A percentile compares a stretch with the other conserved stretches of the same genome.
Evolutionary conservation across 2,329 filamentous ascomycete genomes (phyloP).

Genomic region (Ophiostoma perfectum): DNA sequence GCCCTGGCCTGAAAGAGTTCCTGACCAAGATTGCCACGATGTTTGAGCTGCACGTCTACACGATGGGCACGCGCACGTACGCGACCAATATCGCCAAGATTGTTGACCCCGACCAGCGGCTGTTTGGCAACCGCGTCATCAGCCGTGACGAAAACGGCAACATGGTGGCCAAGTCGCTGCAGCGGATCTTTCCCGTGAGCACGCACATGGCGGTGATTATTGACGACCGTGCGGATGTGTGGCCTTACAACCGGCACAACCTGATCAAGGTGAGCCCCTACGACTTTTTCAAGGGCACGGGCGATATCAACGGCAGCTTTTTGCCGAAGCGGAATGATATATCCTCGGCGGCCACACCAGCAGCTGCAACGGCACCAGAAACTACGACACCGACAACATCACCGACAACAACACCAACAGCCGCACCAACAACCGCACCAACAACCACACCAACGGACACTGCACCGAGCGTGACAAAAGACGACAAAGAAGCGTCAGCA

Average conservation of each 20-base stretch:
- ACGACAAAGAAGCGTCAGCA: constrained; percentile 14
- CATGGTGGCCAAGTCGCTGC: constrained; percentile 81
- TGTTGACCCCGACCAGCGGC: constrained; percentile 79
- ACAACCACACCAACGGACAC: background rate
- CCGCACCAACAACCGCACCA: background rate
- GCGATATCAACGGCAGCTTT: constrained; percentile 98
- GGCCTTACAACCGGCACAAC: constrained; percentile 83
- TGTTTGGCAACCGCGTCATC: constrained; percentile 91
- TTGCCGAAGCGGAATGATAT: constrained; percentile 69
- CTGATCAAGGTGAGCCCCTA: constrained; percentile 92
- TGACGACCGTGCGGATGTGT: constrained; percentile 93
- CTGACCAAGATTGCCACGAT: constrained; percentile 69
- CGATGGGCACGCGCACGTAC: constrained; percentile 97
- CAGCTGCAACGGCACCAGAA: constrained; percentile 6
- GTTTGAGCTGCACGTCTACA: constrained; percentile 97
- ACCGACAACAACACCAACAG: background rate
- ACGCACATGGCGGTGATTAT: constrained; percentile 99
- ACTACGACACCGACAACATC: background rate
- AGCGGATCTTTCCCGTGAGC: constrained; percentile 88
- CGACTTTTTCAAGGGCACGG: constrained; percentile 96
- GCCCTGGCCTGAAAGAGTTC: constrained; percentile 78
- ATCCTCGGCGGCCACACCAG: constrained; percentile 27
- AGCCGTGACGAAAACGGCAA: constrained; percentile 96
- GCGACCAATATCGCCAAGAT: constrained; percentile 87
- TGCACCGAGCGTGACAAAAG: constrained; percentile 6